Conservation (phyloP, 2,329 filamentous ascomycete genomes). For the Xylariaceae sp. region DNA sequence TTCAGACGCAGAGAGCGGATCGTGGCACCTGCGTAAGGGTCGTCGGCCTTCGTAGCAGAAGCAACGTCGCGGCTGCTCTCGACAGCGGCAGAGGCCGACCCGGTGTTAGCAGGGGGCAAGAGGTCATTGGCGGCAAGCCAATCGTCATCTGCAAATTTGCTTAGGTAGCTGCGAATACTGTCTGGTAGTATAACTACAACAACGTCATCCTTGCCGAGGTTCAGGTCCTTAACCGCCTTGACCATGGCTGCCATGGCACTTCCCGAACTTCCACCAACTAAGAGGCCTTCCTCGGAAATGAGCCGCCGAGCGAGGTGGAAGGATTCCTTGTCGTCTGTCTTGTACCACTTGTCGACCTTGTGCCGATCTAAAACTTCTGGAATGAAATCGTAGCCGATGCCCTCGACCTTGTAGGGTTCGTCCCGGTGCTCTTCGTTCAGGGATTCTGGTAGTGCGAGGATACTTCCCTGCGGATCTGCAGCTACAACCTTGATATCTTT, state of each 20-base stretch:
- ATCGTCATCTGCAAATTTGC: slow-evolving; percentile 98
- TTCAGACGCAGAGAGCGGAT: slow-evolving; percentile 82
- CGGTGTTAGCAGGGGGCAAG: slow-evolving; percentile 51
- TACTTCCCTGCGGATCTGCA: slow-evolving; percentile 87
- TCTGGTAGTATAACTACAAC: slow-evolving; percentile 90
- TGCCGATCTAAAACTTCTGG: slow-evolving; percentile 83
- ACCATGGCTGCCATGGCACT: slow-evolving; percentile 82
- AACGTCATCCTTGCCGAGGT: slow-evolving; percentile 75
- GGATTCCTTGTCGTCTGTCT: slow-evolving; percentile 88
- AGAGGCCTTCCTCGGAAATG: slow-evolving; percentile 88
- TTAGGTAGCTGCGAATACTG: slow-evolving; percentile 94
- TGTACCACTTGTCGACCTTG: slow-evolving; percentile 90
- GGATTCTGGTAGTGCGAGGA: slow-evolving; percentile 72
- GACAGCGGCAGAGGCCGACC: slow-evolving; percentile 40
- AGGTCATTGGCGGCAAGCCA: slow-evolving; percentile 97
- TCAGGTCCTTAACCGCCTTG: slow-evolving; percentile 67
- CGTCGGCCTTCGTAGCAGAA: slow-evolving; percentile 35
- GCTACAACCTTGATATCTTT: slow-evolving; percentile 79
- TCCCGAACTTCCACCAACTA: slow-evolving; percentile 90
- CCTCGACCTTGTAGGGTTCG: slow-evolving; percentile 92
- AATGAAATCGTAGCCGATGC: slow-evolving; percentile 97
- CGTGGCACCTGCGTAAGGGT: slow-evolving; percentile 72
- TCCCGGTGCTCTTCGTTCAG: slow-evolving; percentile 79
- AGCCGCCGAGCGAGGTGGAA: slow-evolving; percentile 85
- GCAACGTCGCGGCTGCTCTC: slow-evolving; percentile 26